Evolutionary conservation across 768 basidiomycete genomes (phyloP).

Genomic region (Basidioascus undulatus): DNA sequence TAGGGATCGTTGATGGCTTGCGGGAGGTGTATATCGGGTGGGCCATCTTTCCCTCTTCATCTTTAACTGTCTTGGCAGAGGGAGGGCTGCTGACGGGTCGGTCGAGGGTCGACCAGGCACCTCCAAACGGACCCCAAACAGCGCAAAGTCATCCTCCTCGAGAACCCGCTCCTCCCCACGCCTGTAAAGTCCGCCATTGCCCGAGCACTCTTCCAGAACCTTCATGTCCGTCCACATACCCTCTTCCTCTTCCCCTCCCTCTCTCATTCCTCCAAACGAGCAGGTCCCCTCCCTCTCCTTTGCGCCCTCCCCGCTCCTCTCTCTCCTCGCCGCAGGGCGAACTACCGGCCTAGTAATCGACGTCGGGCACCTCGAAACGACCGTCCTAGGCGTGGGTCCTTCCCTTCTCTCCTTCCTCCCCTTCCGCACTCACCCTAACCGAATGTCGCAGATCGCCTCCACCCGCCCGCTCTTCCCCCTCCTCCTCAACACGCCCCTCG

Average conservation of each 20-base stretch:
- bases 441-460: slow-evolving; percentile 45
- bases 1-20: slow-evolving; percentile 40
- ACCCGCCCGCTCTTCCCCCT: slow-evolving; percentile 67
- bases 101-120: slow-evolving; percentile 1
- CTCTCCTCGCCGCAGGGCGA: slow-evolving; percentile 60
- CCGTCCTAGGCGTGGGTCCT: slow-evolving; percentile 50
- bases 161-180: slow-evolving; percentile 65
- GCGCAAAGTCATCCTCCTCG: slow-evolving; percentile 76
- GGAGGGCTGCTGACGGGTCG: not conserved
- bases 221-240: slow-evolving; percentile 31
- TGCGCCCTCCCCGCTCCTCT: slow-evolving; percentile 62
- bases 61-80: not conserved
- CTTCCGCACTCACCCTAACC: not conserved
- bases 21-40: slow-evolving; percentile 68
- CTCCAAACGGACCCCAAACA: slow-evolving; percentile 84
- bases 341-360: slow-evolving; percentile 87
- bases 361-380: slow-evolving; percentile 74
- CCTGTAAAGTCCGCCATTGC: slow-evolving; percentile 75
- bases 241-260: not conserved
- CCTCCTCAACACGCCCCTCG: slow-evolving; percentile 60
- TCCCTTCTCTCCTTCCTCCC: not conserved
- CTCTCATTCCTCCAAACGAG: not conserved
- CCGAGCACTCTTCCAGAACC: slow-evolving; percentile 63
- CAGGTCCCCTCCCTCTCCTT: slow-evolving; percentile 90
- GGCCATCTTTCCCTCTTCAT: slow-evolving; percentile 1